Evolutionary conservation across 441 rosid genomes (phyloP).

Genomic region (Flueggea neowawraea): DNA sequence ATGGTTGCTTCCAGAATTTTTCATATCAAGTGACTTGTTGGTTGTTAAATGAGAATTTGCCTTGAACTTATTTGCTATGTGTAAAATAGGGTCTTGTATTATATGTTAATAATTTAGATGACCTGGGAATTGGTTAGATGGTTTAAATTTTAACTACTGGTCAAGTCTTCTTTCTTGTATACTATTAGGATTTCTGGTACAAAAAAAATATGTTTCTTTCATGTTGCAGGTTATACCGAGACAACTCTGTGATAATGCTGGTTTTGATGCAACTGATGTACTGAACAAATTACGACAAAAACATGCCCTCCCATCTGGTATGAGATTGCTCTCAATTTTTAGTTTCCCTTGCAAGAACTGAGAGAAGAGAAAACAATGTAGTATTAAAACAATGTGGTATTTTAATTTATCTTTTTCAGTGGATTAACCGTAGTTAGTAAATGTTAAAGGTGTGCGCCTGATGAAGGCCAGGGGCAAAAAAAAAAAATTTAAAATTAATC

Average conservation of each 20-base stretch:
- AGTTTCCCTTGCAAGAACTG: background rate
- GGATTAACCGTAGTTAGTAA: too few relatives aligned
- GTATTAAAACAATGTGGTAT: background rate
- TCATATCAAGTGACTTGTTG: too few relatives aligned
- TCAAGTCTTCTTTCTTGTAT: background rate
- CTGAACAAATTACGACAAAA: slow-evolving; percentile 97
- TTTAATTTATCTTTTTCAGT: background rate
- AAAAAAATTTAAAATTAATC: too few relatives aligned
- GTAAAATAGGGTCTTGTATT: too few relatives aligned
- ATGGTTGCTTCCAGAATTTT: too few relatives aligned
- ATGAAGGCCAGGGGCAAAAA: too few relatives aligned
- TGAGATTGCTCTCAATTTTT: slow-evolving; percentile 10
- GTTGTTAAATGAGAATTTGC: too few relatives aligned
- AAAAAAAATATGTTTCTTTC: background rate
- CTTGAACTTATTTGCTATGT: too few relatives aligned
- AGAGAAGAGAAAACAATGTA: background rate
- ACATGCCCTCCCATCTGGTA: slow-evolving; percentile 91
- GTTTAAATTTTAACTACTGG: background rate
- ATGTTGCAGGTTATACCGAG: slow-evolving; percentile 85
- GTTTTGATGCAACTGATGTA: slow-evolving; percentile 99
- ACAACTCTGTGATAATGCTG: slow-evolving; percentile 99
- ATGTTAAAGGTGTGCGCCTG: too few relatives aligned
- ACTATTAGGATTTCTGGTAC: background rate
- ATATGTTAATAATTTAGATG: too few relatives aligned
- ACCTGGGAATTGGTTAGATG: too few relatives aligned